phyloP scores from a whole-genome alignment of 2,329 filamentous ascomycete species.

The Trichoderma sp. region DNA sequence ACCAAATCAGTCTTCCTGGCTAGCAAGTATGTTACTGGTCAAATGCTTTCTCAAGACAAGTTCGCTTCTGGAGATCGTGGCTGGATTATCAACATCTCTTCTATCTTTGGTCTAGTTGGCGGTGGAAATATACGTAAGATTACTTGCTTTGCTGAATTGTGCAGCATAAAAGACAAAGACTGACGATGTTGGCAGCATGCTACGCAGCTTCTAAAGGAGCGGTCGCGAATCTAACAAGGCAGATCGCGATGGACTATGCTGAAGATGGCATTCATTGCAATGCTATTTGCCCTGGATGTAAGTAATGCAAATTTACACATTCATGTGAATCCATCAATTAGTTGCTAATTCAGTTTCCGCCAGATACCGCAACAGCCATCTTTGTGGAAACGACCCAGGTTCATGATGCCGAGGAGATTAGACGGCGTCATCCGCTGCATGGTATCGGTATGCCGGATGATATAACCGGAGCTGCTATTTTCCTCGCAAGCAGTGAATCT shows the following conservation, averaged over 20 bases:
- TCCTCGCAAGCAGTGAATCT: constrained; percentile 39
- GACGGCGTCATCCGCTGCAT: constrained; percentile 28
- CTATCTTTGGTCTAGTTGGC: constrained; percentile 42
- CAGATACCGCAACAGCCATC: constrained; percentile 31
- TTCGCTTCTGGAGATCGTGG: constrained; percentile 41
- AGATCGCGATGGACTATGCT: constrained; percentile 50
- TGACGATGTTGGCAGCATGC: constrained; percentile 27
- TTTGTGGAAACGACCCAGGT: constrained; percentile 26
- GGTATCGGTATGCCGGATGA: constrained; percentile 30
- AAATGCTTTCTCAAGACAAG: constrained; percentile 50
- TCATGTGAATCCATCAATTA: not conserved
- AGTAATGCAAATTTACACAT: not conserved
- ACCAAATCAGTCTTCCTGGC: constrained; percentile 39
- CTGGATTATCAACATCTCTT: constrained; percentile 51
- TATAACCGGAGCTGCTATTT: constrained; percentile 36
- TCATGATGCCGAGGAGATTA: constrained; percentile 20
- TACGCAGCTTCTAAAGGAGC: constrained; percentile 52
- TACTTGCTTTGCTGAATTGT: not conserved
- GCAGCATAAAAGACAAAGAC: not conserved
- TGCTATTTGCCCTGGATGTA: constrained; percentile 51
- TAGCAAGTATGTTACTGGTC: constrained; percentile 45
- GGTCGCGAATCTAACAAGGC: constrained; percentile 48
- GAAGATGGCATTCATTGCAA: constrained; percentile 50
- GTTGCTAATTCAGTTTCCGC: not conserved
- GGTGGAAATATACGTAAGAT: constrained; percentile 27